Percentiles rank a stretch among this genome's conserved stretches.
phyloP scores from a whole-genome alignment of 2,329 filamentous ascomycete genomes.

The Macrophomina pseudophaseolina region DNA sequence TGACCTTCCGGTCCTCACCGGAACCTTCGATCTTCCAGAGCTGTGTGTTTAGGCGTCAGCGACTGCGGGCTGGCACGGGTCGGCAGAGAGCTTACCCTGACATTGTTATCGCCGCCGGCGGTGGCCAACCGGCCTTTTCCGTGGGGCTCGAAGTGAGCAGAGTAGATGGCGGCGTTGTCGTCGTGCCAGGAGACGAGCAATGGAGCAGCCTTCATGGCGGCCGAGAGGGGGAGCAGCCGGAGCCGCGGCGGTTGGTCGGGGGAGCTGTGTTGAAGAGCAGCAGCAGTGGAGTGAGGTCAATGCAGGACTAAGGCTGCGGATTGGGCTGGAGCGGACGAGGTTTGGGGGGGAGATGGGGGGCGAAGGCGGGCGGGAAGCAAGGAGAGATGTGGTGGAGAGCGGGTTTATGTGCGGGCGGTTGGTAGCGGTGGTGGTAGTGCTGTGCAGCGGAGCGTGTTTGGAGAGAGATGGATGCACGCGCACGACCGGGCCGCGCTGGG shows the following conservation, averaged over 20 bases:
- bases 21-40: conserved; percentile 89
- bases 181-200: conserved; percentile 99
- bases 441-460: conserved; percentile 16
- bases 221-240: conserved; percentile 12
- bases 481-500: conserved; percentile 15
- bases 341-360: background rate
- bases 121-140: conserved; percentile 92
- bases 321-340: background rate
- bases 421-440: conserved; percentile 5
- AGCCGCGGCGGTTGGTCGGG: conserved; percentile 9
- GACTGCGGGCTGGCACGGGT: background rate
- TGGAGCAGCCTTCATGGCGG: conserved; percentile 87
- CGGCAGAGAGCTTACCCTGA: conserved; percentile 69
- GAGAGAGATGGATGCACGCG: background rate
- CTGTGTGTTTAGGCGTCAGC: conserved; percentile 53
- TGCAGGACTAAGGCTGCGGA: background rate
- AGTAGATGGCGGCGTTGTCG: conserved; percentile 95
- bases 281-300: conserved; percentile 10
- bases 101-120: conserved; percentile 94
- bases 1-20: conserved; percentile 85
- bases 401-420: conserved; percentile 2
- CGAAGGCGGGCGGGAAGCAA: conserved; percentile 21
- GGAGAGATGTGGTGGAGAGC: conserved; percentile 23
- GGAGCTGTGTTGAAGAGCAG: conserved; percentile 2
- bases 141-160: conserved; percentile 91